Evolutionary conservation across 2,329 filamentous ascomycete genomes (phyloP).

Genomic region (Ceratocystis destructans): DNA sequence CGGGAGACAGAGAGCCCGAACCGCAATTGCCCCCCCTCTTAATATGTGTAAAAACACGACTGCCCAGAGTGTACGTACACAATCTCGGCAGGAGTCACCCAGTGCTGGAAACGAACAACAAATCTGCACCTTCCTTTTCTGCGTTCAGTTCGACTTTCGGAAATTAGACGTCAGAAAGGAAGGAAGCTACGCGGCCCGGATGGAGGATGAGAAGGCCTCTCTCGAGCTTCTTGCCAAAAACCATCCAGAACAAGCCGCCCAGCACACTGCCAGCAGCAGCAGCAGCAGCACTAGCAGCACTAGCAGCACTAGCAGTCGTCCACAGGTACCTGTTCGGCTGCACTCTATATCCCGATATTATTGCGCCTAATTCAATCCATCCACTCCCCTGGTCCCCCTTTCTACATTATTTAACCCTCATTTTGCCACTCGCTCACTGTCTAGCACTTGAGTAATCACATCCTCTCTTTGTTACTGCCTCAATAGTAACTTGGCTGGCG

Average conservation of each 20-base stretch:
- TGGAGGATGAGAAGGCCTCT: not conserved
- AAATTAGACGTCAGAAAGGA: slow-evolving; percentile 1
- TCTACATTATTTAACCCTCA: not conserved
- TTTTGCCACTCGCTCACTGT: not conserved
- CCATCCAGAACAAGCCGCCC: not conserved
- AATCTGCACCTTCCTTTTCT: not conserved
- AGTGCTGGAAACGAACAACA: not conserved
- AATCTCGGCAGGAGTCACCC: not conserved
- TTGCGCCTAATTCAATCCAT: not conserved
- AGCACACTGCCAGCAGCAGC: not conserved
- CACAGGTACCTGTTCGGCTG: not conserved
- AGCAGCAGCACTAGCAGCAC: not conserved
- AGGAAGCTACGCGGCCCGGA: slow-evolving; percentile 3
- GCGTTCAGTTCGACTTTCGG: not conserved
- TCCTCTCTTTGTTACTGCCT: not conserved
- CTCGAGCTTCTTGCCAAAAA: not conserved
- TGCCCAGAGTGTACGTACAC: not conserved
- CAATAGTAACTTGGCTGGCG: not conserved
- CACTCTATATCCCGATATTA: too few species aligned
- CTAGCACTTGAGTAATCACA: not conserved
- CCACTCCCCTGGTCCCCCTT: not conserved
- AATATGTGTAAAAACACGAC: not conserved
- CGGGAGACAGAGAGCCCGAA: not conserved
- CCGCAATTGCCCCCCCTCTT: not conserved
- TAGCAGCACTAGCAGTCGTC: not conserved